These are phyloP conservation scores for Diaporthe eres DNA, from an alignment of 2,329 filamentous ascomycete genomes.

Conservation along the genomic window DNA sequence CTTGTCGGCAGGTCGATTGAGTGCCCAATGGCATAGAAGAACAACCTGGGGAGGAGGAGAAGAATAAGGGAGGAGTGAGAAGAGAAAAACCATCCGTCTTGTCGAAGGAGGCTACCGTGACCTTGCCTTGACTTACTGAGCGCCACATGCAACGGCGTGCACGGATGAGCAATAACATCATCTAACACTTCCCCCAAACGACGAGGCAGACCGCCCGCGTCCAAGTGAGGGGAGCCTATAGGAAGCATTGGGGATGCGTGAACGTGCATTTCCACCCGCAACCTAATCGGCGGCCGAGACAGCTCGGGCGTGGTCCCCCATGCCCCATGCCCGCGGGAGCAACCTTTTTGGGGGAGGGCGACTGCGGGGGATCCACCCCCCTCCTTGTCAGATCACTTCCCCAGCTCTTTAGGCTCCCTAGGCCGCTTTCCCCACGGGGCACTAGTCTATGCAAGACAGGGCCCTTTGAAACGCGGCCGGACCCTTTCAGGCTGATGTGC, in stretches of 20 bases:
- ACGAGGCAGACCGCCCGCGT: neutral
- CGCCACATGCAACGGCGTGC: slow-evolving; percentile 11
- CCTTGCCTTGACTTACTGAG: neutral
- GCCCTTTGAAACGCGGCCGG: slow-evolving; percentile 16
- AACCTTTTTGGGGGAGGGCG: neutral
- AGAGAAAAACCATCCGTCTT: neutral
- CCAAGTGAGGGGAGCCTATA: slow-evolving; percentile 29
- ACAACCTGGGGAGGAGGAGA: neutral
- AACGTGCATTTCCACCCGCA: slow-evolving; percentile 27
- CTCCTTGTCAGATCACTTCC: slow-evolving; percentile 14
- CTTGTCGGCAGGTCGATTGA: neutral
- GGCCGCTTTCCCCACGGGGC: slow-evolving; percentile 19
- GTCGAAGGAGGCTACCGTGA: neutral
- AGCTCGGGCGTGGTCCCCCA: neutral
- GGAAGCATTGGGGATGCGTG: slow-evolving; percentile 2
- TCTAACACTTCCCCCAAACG: slow-evolving; percentile 3
- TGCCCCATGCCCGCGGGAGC: slow-evolving; percentile 1
- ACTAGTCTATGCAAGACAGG: slow-evolving; percentile 12
- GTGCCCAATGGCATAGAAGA: slow-evolving; percentile 12
- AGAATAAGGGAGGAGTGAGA: neutral
- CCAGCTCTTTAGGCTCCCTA: neutral
- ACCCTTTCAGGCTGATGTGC: slow-evolving; percentile 28
- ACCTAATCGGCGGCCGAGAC: slow-evolving; percentile 24
- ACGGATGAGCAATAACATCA: slow-evolving; percentile 31
- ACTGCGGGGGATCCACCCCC: slow-evolving; percentile 1